Conservation (phyloP, 2,329 filamentous ascomycete species). For the Colletotrichum horii region DNA sequence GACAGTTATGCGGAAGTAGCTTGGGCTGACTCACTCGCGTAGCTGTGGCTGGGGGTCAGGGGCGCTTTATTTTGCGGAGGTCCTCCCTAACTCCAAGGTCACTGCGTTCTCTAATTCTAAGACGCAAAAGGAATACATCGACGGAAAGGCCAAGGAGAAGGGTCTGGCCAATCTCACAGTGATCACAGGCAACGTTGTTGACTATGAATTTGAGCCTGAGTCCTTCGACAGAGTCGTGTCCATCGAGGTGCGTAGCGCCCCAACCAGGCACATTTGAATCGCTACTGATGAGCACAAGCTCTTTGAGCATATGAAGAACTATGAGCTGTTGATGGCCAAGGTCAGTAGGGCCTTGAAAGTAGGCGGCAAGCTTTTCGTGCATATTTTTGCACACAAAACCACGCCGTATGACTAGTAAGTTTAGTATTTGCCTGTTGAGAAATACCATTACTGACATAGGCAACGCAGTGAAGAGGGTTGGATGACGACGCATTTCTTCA, state of each 20-base stretch:
- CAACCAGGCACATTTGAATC: background rate
- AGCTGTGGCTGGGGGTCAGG: conserved; percentile 75
- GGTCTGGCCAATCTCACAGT: conserved; percentile 65
- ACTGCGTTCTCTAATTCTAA: conserved; percentile 74
- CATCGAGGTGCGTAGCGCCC: conserved; percentile 51
- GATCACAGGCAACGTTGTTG: conserved; percentile 70
- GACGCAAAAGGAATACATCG: conserved; percentile 73
- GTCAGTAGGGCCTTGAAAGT: conserved; percentile 63
- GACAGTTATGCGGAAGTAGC: background rate
- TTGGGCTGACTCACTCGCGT: background rate
- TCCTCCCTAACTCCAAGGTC: conserved; percentile 65
- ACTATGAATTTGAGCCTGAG: conserved; percentile 65
- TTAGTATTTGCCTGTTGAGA: background rate
- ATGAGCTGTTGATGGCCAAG: conserved; percentile 70
- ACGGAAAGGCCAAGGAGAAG: conserved; percentile 59
- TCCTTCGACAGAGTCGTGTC: conserved; percentile 70
- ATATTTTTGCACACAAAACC: conserved; percentile 68
- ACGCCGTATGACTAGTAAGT: conserved; percentile 68
- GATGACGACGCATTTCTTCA: conserved; percentile 79
- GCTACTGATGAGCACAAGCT: conserved; percentile 47
- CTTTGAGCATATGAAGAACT: conserved; percentile 82
- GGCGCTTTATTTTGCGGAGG: conserved; percentile 68
- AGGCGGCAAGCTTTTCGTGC: conserved; percentile 71
- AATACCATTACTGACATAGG: background rate
- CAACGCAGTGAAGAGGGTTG: conserved; percentile 62